Evolutionary conservation across 495 filamentous ascomycete species (phyloP).

Genomic region (Collariella sp.): DNA sequence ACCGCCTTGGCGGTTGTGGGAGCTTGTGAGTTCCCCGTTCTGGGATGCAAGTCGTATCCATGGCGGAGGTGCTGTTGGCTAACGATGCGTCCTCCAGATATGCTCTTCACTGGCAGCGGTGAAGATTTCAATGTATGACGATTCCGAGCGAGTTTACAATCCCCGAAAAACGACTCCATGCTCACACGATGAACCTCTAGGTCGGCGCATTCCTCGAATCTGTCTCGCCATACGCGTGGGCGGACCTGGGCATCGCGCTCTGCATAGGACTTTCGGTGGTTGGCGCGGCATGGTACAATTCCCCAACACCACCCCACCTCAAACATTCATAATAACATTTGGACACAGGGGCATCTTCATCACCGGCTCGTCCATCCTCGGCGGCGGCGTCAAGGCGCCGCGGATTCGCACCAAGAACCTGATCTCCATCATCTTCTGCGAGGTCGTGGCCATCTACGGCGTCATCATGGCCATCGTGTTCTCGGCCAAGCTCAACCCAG

Average conservation of each 20-base stretch:
- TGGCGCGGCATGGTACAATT: slow-evolving; percentile 86
- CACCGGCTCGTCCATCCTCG: slow-evolving; percentile 95
- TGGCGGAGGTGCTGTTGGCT: slow-evolving; percentile 22
- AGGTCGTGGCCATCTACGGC: slow-evolving; percentile 99
- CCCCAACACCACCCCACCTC: not conserved
- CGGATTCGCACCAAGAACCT: slow-evolving; percentile 98
- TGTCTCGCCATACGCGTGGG: slow-evolving; percentile 92
- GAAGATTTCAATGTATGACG: slow-evolving; percentile 87
- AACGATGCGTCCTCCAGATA: slow-evolving; percentile 53
- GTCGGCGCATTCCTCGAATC: slow-evolving; percentile 91
- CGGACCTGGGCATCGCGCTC: slow-evolving; percentile 78
- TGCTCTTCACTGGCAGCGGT: slow-evolving; percentile 94
- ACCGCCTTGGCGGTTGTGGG: slow-evolving; percentile 73
- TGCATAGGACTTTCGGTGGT: slow-evolving; percentile 95
- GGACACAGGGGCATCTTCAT: slow-evolving; percentile 88
- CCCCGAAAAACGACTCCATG: slow-evolving; percentile 1
- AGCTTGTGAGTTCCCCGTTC: slow-evolving; percentile 56
- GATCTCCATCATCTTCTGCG: slow-evolving; percentile 99
- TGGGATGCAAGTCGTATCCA: not conserved
- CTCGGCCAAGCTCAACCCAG: slow-evolving; percentile 71
- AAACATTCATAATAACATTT: slow-evolving; percentile 19
- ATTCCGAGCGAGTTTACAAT: slow-evolving; percentile 1
- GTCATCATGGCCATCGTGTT: slow-evolving; percentile 99
- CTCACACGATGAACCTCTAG: slow-evolving; percentile 61
- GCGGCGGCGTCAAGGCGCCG: slow-evolving; percentile 90